A percentile compares a stretch with the other conserved stretches of the same genome.
These are phyloP conservation scores for Calocybe gambosa DNA, from an alignment of 1,284 basidiomycete species.

Conservation along the genomic window DNA sequence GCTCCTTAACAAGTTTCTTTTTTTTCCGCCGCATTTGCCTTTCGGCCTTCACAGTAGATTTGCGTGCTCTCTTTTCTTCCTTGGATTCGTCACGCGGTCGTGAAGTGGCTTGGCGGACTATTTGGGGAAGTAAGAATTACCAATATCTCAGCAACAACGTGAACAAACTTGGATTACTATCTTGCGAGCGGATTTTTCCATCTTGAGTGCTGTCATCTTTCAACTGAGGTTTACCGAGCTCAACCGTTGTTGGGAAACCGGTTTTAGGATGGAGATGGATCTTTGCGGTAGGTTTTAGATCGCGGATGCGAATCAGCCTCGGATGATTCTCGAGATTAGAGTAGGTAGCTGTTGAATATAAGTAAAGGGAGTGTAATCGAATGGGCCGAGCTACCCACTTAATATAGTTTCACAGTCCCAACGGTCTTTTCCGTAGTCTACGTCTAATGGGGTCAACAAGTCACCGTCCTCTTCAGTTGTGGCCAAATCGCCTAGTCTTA, in stretches of 20 bases:
- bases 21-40: constrained; percentile 70
- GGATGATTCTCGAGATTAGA: constrained; percentile 95
- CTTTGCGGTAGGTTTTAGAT: constrained; percentile 47
- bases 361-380: background rate
- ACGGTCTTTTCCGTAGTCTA: constrained; percentile 66
- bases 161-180: constrained; percentile 18
- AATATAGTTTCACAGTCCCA: constrained; percentile 97
- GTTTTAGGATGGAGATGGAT: constrained; percentile 72
- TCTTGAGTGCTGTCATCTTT: constrained; percentile 18
- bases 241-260: constrained; percentile 58
- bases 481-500: constrained; percentile 28
- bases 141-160: background rate
- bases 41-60: constrained; percentile 82
- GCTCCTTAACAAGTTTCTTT: constrained; percentile 77
- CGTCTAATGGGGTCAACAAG: constrained; percentile 47
- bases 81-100: constrained; percentile 75
- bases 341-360: constrained; percentile 67
- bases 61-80: constrained; percentile 86
- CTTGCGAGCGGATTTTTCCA: constrained; percentile 32
- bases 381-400: constrained; percentile 45
- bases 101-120: constrained; percentile 46
- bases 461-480: constrained; percentile 43
- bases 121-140: too few species aligned
- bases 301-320: constrained; percentile 67
- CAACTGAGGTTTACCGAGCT: constrained; percentile 15